These are phyloP conservation scores for Colletotrichum godetiae DNA, from an alignment of 2,329 filamentous ascomycete species.

Conservation along the genomic window DNA sequence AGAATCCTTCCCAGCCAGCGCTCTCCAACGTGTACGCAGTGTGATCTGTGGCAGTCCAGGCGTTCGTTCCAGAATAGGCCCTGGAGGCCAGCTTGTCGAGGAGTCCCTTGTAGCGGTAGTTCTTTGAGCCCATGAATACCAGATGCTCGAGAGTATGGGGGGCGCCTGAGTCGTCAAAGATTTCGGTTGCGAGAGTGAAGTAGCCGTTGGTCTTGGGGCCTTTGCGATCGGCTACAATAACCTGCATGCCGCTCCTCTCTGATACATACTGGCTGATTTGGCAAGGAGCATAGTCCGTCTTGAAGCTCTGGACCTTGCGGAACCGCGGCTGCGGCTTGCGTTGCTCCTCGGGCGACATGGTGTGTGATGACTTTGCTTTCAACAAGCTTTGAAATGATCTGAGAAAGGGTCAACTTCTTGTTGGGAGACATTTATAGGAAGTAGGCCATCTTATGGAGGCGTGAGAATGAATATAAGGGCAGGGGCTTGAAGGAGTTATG, in stretches of 20 bases:
- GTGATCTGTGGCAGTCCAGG: conserved; percentile 96
- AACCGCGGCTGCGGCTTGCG: conserved; percentile 71
- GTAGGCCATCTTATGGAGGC: neutral
- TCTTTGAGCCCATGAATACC: conserved; percentile 91
- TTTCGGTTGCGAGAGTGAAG: conserved; percentile 96
- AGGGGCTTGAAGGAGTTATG: neutral
- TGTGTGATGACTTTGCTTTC: conserved; percentile 39
- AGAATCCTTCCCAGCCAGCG: conserved; percentile 96
- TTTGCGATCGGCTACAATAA: conserved; percentile 90
- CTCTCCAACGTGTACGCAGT: conserved; percentile 96
- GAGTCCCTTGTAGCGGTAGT: conserved; percentile 93
- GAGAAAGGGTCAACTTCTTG: neutral
- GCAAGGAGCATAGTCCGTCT: conserved; percentile 89
- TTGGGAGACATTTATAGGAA: neutral
- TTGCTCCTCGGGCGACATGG: conserved; percentile 64
- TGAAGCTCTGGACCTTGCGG: conserved; percentile 85
- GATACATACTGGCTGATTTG: conserved; percentile 97
- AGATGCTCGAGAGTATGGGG: conserved; percentile 88
- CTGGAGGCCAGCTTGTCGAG: conserved; percentile 94
- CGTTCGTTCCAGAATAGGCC: conserved; percentile 94
- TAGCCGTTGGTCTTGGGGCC: conserved; percentile 96
- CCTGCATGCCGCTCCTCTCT: conserved; percentile 91
- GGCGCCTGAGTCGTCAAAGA: conserved; percentile 95
- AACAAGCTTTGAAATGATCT: neutral
- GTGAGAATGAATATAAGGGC: neutral